These are phyloP conservation scores for Pseudogymnoascus sp. DNA, from an alignment of 2,329 filamentous ascomycete genomes.

Conservation along the genomic window DNA sequence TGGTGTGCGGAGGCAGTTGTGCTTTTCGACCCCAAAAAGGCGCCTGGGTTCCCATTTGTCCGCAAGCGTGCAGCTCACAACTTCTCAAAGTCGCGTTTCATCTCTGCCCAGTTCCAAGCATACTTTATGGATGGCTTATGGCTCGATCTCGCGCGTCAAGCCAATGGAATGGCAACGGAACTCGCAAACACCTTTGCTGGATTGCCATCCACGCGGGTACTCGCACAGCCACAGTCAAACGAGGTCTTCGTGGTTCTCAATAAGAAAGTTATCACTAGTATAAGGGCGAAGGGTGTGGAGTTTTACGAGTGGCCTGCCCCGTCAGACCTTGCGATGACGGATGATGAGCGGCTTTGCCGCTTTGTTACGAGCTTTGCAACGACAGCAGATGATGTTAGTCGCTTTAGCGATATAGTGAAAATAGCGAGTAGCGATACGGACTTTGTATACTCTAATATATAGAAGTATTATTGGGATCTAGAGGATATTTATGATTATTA, in stretches of 20 bases:
- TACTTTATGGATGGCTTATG: background rate
- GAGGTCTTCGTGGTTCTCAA: background rate
- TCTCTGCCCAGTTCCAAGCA: background rate
- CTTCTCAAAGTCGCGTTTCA: background rate
- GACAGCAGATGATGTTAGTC: background rate
- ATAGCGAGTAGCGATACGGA: background rate
- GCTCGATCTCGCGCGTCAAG: background rate
- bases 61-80: background rate
- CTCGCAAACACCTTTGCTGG: background rate
- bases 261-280: background rate
- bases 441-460: background rate
- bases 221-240: background rate
- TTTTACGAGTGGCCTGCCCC: background rate
- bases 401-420: background rate
- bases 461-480: background rate
- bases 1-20: background rate
- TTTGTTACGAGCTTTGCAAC: background rate
- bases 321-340: background rate
- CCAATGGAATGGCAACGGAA: background rate
- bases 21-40: background rate
- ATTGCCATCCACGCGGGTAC: background rate
- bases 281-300: background rate
- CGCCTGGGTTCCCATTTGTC: background rate
- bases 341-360: background rate
- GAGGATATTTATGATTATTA: too few relatives aligned